Evolutionary conservation across 441 rosid genomes (phyloP).

Genomic region (Croton laevigatus): DNA sequence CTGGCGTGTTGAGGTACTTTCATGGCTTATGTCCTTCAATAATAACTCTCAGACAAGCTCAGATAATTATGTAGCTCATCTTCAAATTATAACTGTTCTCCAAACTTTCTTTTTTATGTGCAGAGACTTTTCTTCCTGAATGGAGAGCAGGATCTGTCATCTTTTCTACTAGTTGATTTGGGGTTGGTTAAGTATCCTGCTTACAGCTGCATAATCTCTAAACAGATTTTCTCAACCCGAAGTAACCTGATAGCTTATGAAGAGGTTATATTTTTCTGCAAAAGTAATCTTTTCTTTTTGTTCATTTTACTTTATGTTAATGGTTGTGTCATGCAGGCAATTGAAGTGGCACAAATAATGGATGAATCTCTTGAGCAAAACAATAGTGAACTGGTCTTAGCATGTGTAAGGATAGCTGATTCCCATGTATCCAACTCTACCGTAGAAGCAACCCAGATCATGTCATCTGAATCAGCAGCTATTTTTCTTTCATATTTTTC

Average conservation of each 20-base stretch:
- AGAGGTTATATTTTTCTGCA: conserved; percentile 57
- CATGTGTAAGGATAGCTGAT: conserved; percentile 66
- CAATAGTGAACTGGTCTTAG: conserved; percentile 42
- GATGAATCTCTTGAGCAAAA: conserved; percentile 77
- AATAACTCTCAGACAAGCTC: neutral
- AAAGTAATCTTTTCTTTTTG: conserved; percentile 7
- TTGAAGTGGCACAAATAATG: conserved; percentile 88
- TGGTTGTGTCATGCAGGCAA: conserved; percentile 54
- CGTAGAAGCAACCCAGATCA: conserved; percentile 26
- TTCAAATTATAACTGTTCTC: conserved; percentile 3
- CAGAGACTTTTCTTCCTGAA: conserved; percentile 95
- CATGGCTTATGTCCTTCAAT: conserved; percentile 9
- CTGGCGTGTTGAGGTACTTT: conserved; percentile 84
- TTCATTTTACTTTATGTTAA: conserved; percentile 21
- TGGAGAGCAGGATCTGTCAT: conserved; percentile 81
- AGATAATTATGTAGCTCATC: neutral
- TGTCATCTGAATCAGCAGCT: conserved; percentile 28
- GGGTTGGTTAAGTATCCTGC: conserved; percentile 76
- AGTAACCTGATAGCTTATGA: conserved; percentile 73
- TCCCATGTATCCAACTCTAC: conserved; percentile 40
- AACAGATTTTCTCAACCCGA: conserved; percentile 53
- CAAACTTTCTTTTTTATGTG: conserved; percentile 27
- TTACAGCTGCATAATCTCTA: conserved; percentile 61
- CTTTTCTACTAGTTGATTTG: conserved; percentile 78
- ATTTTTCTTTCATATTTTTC: conserved; percentile 54